These are phyloP conservation scores for Lactifluus pinguis DNA, from an alignment of 768 basidiomycete genomes.

Conservation along the genomic window DNA sequence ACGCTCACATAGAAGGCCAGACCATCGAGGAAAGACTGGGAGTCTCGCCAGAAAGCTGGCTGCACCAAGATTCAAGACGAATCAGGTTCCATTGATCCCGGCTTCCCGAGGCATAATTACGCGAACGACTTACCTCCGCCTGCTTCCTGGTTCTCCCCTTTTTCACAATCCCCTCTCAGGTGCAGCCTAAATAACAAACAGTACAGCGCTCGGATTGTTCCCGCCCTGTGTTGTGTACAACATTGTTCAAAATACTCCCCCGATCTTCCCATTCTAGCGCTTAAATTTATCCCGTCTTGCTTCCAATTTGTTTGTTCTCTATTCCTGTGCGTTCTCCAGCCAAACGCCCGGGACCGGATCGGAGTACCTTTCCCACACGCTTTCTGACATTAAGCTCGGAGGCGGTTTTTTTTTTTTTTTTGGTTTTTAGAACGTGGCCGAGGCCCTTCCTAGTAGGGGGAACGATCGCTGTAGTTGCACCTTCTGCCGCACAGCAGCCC, in stretches of 20 bases:
- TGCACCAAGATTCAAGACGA: conserved; percentile 15
- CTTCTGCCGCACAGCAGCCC: background rate
- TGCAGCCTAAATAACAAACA: conserved; percentile 10
- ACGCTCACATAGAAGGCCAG: conserved; percentile 18
- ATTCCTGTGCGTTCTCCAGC: background rate
- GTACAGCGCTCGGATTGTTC: conserved; percentile 14
- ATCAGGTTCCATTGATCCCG: conserved; percentile 19
- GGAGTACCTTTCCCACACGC: conserved; percentile 14
- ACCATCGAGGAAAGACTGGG: conserved; percentile 15
- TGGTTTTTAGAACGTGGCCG: background rate
- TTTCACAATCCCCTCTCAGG: conserved; percentile 7
- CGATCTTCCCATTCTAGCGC: conserved; percentile 10
- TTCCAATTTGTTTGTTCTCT: background rate
- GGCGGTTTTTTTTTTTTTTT: background rate
- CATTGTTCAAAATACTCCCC: background rate
- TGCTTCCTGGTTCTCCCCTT: conserved; percentile 6
- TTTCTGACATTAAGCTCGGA: conserved; percentile 12
- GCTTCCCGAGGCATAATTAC: conserved; percentile 19
- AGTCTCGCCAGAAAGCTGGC: conserved; percentile 12
- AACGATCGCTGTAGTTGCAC: background rate
- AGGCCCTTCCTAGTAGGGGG: background rate
- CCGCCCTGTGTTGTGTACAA: conserved; percentile 3
- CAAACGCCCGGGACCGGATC: conserved; percentile 6
- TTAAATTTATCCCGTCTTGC: conserved; percentile 3
- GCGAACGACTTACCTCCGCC: conserved; percentile 18